Evolutionary conservation across 1,284 basidiomycete genomes (phyloP).

Genomic region (Phellopilus nigrolimitatus): DNA sequence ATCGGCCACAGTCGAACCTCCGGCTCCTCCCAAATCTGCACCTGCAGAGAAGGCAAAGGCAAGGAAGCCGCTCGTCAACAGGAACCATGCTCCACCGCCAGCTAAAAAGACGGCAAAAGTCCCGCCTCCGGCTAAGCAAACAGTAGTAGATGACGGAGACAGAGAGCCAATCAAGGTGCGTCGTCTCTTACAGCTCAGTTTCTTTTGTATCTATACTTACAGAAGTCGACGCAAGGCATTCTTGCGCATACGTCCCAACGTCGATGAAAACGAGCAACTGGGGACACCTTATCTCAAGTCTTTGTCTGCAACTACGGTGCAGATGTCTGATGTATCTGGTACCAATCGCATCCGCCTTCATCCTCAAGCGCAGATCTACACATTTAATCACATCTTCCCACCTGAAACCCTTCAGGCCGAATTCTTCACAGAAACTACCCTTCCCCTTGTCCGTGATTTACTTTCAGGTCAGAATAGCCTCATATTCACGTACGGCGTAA

Average conservation of each 20-base stretch:
- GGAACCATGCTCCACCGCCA: constrained; percentile 36
- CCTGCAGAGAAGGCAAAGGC: constrained; percentile 36
- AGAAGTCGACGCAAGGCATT: constrained; percentile 50
- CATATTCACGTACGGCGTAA: constrained; percentile 98
- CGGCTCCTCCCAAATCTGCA: constrained; percentile 28
- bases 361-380: constrained; percentile 58
- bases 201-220: constrained; percentile 10
- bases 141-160: constrained; percentile 41
- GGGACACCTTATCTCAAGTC: constrained; percentile 62
- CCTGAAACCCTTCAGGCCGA: constrained; percentile 68
- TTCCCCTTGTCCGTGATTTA: constrained; percentile 83
- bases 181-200: constrained; percentile 11
- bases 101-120: constrained; percentile 29
- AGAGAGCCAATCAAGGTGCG: constrained; percentile 70
- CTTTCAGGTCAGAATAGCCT: constrained; percentile 87
- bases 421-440: constrained; percentile 86
- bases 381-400: constrained; percentile 72
- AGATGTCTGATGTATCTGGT: constrained; percentile 60
- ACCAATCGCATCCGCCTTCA: constrained; percentile 46
- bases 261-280: constrained; percentile 47
- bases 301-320: constrained; percentile 64
- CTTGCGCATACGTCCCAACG: constrained; percentile 66
- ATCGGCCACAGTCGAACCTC: constrained; percentile 25
- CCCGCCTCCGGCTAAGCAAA: constrained; percentile 29
- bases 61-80: constrained; percentile 48